Evolutionary conservation across 176 grass and related monocot species (phyloP), one percentile per base, ranked within the genome.

Genomic region (Carex scoparia): DNA sequence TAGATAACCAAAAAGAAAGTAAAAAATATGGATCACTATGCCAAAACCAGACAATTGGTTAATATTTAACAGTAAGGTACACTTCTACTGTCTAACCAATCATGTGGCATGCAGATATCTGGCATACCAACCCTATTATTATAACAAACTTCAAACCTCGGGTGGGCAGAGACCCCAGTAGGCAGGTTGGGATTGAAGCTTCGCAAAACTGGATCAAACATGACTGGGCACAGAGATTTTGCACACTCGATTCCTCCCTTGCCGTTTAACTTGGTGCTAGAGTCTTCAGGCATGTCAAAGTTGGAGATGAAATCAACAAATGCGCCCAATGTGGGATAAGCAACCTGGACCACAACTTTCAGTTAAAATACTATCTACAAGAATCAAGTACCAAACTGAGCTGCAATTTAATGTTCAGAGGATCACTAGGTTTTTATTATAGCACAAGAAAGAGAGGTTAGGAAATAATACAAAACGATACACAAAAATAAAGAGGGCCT

Each of bases 241-340:
- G 88, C 86, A 38, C 85, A 88, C n/a, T 94, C 75, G 27, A 88
- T 72, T 81, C 72, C 71, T 87, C 48, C 62, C 33, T 82, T 95
- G 40, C 89, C 88, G 48, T 90, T 86, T 85, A 76, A 86, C 70
- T 92, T 99, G 80, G 88, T 33, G 70, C 56, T 79, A 51, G 90
- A 85, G 12, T 89, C 93, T 0, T 94, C 91, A 84, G 87, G 72
- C 85, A 92, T 89, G 80, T 91, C 91, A 55, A 94, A 95, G 46
- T 99, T 86, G 58, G 88, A 92, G 30, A 99, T 82, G 73, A 99
- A 93, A 56, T 95, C 91, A 77, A 94, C 79, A 89, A 99, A 99
- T 76, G 93, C 91, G 86, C 42, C 86, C 42, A 99, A 53, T 30
- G 93, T 99, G 65, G 96, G 90, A 84, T 94, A 99, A 31, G 83